Evolutionary conservation across 1,284 basidiomycete species (phyloP), one percentile per base, ranked within the genome.

Genomic region (Heimioporus retisporus): DNA sequence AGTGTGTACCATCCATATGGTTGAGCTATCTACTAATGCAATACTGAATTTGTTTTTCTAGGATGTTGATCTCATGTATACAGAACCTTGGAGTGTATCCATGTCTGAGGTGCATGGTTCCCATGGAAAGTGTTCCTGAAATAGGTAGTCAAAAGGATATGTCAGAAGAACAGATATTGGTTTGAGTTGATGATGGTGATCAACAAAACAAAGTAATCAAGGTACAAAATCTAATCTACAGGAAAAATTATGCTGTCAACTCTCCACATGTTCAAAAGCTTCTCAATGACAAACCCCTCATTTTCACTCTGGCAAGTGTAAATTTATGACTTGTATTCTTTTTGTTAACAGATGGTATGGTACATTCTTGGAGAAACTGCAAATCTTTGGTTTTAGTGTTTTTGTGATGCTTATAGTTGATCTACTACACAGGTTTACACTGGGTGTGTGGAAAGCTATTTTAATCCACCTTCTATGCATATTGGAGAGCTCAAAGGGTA

Each of bases 171-270:
- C 73, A 59, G 42, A 43, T 15, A 43, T 43, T 43, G 15, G 42
- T 15, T 43, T 15, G 15, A 7, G 15, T 8, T 23, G 60, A 40
- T 68, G 74, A 61, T 75, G 76, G 0, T 70, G 74, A 25, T 65
- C 74, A 0, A 68, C 72, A n/a, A 42, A 64, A 57, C 70, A 75
- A 68, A 72, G 72, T 31, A 44, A 74, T 3, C 35, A 31, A 3
- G 74, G 79, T 50, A 70, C 69, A 6, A 68, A 71, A 75, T 71
- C 67, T 61, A 64, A 73, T 68, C 68, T 71, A 42, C 62, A 68
- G 61, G 65, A 64, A 68, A 60, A 16, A 60, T 53, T 69, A 43
- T 10, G 23, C 19, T 1, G 46, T 59, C 1, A 13, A 53, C 0
- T 42, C 53, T 15, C 19, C 46, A 2, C 21, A 13, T 2, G 65